Conservation (phyloP, 225 moss, liverwort and hornwort genomes). For the Asterella californica region DNA sequence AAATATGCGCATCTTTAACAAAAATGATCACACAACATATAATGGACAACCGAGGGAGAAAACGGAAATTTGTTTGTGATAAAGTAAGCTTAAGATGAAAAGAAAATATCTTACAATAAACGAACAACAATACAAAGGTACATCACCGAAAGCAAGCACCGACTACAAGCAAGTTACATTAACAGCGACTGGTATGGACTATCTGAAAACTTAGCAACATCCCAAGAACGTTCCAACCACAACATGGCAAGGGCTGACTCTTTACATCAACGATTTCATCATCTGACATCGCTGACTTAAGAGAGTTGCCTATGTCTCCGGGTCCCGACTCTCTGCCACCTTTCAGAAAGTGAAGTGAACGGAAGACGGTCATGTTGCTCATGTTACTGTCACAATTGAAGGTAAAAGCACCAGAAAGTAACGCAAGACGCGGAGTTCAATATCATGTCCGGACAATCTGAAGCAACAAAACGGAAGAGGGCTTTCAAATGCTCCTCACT, state of each 20-base stretch:
- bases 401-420: background rate
- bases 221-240: background rate
- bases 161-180: background rate
- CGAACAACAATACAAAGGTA: no score
- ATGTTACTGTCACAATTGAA: background rate
- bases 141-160: no score
- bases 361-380: background rate
- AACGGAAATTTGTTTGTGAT: no score
- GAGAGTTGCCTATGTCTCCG: background rate
- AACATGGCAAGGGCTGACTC: no score
- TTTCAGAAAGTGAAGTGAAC: background rate
- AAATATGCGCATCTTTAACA: no score
- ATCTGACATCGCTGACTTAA: background rate
- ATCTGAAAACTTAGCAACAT: background rate
- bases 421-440: background rate
- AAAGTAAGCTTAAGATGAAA: background rate
- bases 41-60: no score
- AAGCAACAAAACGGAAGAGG: background rate
- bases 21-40: no score
- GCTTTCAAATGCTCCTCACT: background rate
- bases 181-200: background rate
- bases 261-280: background rate
- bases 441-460: background rate
- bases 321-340: background rate
- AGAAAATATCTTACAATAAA: no score